Percentiles rank a stretch among this genome's conserved stretches.
Evolutionary conservation across 306 rosid species (phyloP).

Genomic region (Begonia loranthoides): DNA sequence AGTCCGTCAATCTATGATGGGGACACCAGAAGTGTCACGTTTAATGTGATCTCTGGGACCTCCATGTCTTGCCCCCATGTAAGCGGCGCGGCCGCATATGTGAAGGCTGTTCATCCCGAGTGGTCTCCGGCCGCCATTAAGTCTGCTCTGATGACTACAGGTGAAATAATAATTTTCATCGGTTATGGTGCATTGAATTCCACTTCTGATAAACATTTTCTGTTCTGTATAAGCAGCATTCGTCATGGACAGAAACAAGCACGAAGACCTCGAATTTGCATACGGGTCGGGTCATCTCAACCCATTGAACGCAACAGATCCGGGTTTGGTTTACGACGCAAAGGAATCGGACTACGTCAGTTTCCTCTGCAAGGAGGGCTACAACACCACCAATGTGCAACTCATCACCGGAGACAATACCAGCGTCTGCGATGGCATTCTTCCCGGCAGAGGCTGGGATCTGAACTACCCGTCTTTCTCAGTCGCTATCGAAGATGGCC

Average conservation of each 20-base stretch:
- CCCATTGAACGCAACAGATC: constrained; percentile 10
- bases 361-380: constrained; percentile 23
- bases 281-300: constrained; percentile 17
- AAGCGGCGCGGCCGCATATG: constrained; percentile 4
- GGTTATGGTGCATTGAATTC: background rate
- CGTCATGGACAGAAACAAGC: background rate
- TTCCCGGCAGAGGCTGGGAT: constrained; percentile 15
- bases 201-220: background rate
- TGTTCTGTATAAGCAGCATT: background rate
- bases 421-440: constrained; percentile 9
- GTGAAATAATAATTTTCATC: background rate
- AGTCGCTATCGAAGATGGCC: constrained; percentile 11
- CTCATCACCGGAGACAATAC: constrained; percentile 5
- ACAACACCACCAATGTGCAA: constrained; percentile 10
- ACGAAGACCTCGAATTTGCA: constrained; percentile 12
- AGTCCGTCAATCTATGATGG: background rate
- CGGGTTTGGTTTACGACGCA: constrained; percentile 4
- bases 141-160: constrained; percentile 11
- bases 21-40: constrained; percentile 5
- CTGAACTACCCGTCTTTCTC: constrained; percentile 24
- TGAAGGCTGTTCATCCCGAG: constrained; percentile 5
- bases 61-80: constrained; percentile 13
- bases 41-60: constrained; percentile 12
- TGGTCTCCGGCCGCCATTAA: constrained; percentile 12
- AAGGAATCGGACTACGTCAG: constrained; percentile 4